Base-by-base conservation (phyloP, 2,329 filamentous ascomycete species). In the Curvularia spicifera region DNA sequence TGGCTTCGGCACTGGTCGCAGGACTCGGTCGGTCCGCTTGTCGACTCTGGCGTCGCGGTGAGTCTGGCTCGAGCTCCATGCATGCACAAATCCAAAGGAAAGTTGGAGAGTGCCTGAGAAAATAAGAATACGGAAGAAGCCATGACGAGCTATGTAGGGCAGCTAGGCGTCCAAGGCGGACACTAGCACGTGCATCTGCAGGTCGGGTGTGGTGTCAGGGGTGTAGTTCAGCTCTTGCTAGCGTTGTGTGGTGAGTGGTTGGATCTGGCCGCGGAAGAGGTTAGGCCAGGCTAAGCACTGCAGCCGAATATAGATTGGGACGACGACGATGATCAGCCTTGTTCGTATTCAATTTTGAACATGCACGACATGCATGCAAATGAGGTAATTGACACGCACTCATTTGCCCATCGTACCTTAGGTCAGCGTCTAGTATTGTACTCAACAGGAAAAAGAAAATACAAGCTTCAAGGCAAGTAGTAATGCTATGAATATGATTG, bases 11-110 rank as follows among this genome's bases (percentile, higher is more conserved):
- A n/a, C 26, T 33, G 18, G n/a, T 7, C 5, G 29, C 18, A 22
- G 12, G 10, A 28, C 10, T n/a, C 29, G n/a, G 5, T 47, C 9
- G 7, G 10, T 47, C 44, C 9, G 28, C 28, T 13, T 47, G 44
- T 31, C 18, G 29, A 15, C 44, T 33, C 5, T 33, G 26, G 10
- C 28, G 44, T 15, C 44, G 28, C 18, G 18, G n/a, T 18, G 18
- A 47, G 18, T 47, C 44, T 22, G 28, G n/a, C 29, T 33, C 44
- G 44, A 28, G 44, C 44, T 47, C 44, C 44, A 47, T 47, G 44
- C 44, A 22, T 31, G 9, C 29, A 47, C 44, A 24, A 28, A 10
- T 22, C 3, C 1, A 12, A 3, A 9, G 10, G 10, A 15, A 5
- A 22, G 12, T 4, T 33, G 18, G n/a, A 33, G 18, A n/a, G 3